phyloP scores from a whole-genome alignment of 208 protist genomes.

The Phytomonas sp. region DNA sequence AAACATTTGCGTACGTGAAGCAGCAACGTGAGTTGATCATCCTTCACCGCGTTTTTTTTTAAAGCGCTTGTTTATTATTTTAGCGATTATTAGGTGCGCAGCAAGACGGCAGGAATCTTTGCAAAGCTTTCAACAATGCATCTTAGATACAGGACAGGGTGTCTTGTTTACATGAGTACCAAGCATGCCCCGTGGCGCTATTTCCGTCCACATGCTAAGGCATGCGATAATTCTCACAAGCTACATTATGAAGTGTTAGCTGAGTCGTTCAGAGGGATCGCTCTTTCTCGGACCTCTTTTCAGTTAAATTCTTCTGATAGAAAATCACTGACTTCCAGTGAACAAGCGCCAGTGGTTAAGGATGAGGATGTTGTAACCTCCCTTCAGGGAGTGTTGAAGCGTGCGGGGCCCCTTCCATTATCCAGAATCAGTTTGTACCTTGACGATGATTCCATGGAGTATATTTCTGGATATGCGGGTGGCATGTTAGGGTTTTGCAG shows the following conservation, averaged over 20 bases:
- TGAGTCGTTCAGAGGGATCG: neutral
- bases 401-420: slow-evolving; percentile 48
- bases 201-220: neutral
- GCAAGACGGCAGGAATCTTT: neutral
- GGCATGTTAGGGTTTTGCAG: slow-evolving; percentile 27
- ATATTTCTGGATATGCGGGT: slow-evolving; percentile 14
- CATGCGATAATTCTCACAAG: neutral
- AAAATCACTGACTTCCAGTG: slow-evolving; percentile 7
- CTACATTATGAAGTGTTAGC: neutral
- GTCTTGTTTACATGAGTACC: neutral
- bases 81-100: neutral
- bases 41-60: neutral
- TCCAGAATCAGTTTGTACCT: slow-evolving; percentile 42
- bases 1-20: neutral
- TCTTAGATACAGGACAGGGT: neutral
- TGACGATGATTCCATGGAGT: slow-evolving; percentile 50
- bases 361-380: neutral
- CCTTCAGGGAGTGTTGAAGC: slow-evolving; percentile 6
- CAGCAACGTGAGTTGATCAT: neutral
- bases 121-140: neutral
- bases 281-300: neutral
- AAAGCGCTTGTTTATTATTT: neutral
- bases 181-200: neutral
- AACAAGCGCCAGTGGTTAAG: neutral
- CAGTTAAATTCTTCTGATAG: slow-evolving; percentile 11